A percentile compares a stretch with the other conserved stretches of the same genome.
Evolutionary conservation across 495 filamentous ascomycete genomes (phyloP).

Genomic region (Daldinia bambusicola): DNA sequence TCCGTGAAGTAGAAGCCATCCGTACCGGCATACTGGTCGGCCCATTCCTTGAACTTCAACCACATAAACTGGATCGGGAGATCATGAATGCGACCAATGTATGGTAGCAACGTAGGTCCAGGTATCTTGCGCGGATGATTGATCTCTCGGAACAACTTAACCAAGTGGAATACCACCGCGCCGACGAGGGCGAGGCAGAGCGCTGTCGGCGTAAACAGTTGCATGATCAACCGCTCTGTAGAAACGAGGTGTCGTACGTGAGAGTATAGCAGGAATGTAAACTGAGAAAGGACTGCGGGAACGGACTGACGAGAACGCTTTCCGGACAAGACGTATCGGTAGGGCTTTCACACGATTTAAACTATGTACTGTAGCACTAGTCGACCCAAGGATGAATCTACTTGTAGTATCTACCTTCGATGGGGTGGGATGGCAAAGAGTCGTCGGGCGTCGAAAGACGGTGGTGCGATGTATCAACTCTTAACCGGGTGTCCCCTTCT

Average conservation of each 20-base stretch:
- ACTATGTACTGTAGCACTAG: conserved; percentile 27
- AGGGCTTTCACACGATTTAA: conserved; percentile 43
- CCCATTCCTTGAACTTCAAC: conserved; percentile 65
- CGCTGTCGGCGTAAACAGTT: conserved; percentile 39
- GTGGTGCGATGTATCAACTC: conserved; percentile 29
- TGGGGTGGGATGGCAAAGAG: conserved; percentile 8
- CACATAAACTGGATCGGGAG: conserved; percentile 60
- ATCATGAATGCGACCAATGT: conserved; percentile 59
- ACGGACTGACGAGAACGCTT: conserved; percentile 27
- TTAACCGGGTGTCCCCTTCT: conserved; percentile 32
- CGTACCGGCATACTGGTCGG: conserved; percentile 55
- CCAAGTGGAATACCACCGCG: conserved; percentile 44
- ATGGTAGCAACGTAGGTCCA: conserved; percentile 53
- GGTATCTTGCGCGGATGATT: conserved; percentile 50
- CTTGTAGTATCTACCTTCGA: conserved; percentile 36
- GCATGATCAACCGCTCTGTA: conserved; percentile 31
- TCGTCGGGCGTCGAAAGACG: conserved; percentile 24
- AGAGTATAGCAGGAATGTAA: conserved; percentile 6
- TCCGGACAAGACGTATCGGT: conserved; percentile 22
- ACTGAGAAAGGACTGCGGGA: conserved; percentile 19
- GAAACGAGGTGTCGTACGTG: conserved; percentile 7
- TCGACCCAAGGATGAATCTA: conserved; percentile 17
- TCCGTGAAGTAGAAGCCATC: conserved; percentile 58
- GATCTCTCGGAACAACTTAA: conserved; percentile 47
- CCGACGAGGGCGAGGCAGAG: conserved; percentile 40